These are phyloP conservation scores for Pseudomicrostroma phylloplanum DNA, from an alignment of 1,284 basidiomycete genomes.

Conservation along the genomic window DNA sequence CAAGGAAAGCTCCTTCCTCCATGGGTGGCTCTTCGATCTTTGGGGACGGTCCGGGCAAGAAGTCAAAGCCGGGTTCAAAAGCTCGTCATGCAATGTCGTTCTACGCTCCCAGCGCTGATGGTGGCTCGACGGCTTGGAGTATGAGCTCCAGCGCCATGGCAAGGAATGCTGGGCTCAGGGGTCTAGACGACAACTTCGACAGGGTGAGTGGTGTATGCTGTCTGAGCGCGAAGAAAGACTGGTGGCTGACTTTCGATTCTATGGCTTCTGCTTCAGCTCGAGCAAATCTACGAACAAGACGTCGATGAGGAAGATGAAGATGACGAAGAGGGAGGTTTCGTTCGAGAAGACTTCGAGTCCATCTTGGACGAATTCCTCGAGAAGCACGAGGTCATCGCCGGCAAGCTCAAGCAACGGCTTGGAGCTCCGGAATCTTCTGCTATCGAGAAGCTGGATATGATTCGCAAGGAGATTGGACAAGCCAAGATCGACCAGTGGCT, in stretches of 20 bases:
- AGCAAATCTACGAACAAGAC: conserved; percentile 58
- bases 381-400: conserved; percentile 82
- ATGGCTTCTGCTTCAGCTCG: conserved; percentile 8
- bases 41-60: conserved; percentile 27
- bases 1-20: conserved; percentile 12
- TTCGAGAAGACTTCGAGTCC: conserved; percentile 74
- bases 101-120: conserved; percentile 33
- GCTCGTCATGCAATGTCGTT: conserved; percentile 40
- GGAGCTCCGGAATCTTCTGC: conserved; percentile 44
- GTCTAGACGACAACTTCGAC: conserved; percentile 88
- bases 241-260: conserved; percentile 22
- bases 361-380: conserved; percentile 93
- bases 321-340: conserved; percentile 61
- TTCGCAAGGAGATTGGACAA: conserved; percentile 37
- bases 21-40: conserved; percentile 24
- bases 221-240: conserved; percentile 9
- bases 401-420: conserved; percentile 64
- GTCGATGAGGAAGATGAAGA: conserved; percentile 63
- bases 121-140: conserved; percentile 43
- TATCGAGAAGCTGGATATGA: conserved; percentile 63
- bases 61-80: conserved; percentile 37
- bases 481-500: conserved; percentile 27
- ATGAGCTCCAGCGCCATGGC: conserved; percentile 97
- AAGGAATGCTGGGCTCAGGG: conserved; percentile 78
- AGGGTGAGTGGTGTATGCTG: conserved; percentile 58